Evolutionary conservation across 768 basidiomycete genomes (phyloP).

Genomic region (Lentinula raphanica): DNA sequence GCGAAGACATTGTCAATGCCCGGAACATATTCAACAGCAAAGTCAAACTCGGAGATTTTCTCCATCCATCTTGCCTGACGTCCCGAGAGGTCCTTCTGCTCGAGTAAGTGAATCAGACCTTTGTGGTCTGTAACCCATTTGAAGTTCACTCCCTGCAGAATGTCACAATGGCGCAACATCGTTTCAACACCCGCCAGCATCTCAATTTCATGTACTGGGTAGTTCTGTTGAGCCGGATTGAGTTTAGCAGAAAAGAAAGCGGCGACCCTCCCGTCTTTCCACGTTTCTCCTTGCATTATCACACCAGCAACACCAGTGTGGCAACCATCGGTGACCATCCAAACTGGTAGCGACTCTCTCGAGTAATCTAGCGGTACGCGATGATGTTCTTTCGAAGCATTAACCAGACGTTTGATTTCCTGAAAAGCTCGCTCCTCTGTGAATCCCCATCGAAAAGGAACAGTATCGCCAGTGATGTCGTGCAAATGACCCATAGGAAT

Average conservation of each 20-base stretch:
- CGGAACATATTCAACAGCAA: neutral
- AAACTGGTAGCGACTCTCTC: slow-evolving; percentile 14
- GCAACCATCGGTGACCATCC: slow-evolving; percentile 27
- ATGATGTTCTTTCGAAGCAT: slow-evolving; percentile 13
- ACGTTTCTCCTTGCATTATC: slow-evolving; percentile 18
- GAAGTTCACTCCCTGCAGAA: slow-evolving; percentile 26
- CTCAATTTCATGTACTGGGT: slow-evolving; percentile 34
- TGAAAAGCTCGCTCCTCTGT: slow-evolving; percentile 1
- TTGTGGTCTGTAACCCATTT: slow-evolving; percentile 6
- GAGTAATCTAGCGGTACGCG: slow-evolving; percentile 17
- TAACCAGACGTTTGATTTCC: neutral
- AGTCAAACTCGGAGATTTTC: slow-evolving; percentile 5
- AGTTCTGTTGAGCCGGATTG: slow-evolving; percentile 31
- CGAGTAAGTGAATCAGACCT: neutral
- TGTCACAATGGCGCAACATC: slow-evolving; percentile 21
- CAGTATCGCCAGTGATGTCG: slow-evolving; percentile 12
- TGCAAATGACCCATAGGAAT: slow-evolving; percentile 20
- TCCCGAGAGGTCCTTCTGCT: slow-evolving; percentile 1
- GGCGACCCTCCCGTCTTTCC: slow-evolving; percentile 19
- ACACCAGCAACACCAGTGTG: slow-evolving; percentile 24
- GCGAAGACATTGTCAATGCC: neutral
- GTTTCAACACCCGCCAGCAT: slow-evolving; percentile 31
- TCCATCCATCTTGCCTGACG: neutral
- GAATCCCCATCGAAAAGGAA: slow-evolving; percentile 2
- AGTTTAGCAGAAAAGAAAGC: slow-evolving; percentile 34